Evolutionary conservation across 768 basidiomycete genomes (phyloP).

Genomic region (Termitomyces sp.): DNA sequence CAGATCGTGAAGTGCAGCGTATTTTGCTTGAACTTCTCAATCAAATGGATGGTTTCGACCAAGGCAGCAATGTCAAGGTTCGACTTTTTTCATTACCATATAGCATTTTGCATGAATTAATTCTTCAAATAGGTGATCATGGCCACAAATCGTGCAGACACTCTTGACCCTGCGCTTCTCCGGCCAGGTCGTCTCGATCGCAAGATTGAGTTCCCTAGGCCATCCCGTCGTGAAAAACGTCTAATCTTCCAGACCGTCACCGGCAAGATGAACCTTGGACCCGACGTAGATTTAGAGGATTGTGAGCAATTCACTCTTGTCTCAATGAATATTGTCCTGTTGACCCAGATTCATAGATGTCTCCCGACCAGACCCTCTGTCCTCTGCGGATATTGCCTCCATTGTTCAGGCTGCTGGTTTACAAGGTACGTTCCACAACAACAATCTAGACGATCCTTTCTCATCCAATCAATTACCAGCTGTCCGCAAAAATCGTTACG

Average conservation of each 20-base stretch:
- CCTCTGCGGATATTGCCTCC: constrained; percentile 91
- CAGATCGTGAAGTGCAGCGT: constrained; percentile 97
- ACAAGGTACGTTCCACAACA: constrained; percentile 56
- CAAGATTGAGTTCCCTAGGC: constrained; percentile 98
- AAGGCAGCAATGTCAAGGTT: constrained; percentile 97
- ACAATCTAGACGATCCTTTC: background rate
- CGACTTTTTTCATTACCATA: constrained; percentile 5
- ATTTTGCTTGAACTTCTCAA: constrained; percentile 94
- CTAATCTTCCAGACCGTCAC: constrained; percentile 98
- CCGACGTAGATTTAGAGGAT: constrained; percentile 97
- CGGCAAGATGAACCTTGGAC: constrained; percentile 94
- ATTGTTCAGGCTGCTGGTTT: constrained; percentile 97
- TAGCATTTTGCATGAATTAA: background rate
- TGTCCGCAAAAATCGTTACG: constrained; percentile 96
- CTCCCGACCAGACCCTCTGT: constrained; percentile 91
- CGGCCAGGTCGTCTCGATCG: constrained; percentile 96
- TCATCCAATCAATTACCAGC: constrained; percentile 38
- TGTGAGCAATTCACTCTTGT: constrained; percentile 49
- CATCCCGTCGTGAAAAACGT: constrained; percentile 90
- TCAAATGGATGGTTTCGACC: constrained; percentile 99
- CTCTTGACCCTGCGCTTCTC: constrained; percentile 93
- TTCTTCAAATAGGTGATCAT: constrained; percentile 79
- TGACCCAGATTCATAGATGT: constrained; percentile 55
- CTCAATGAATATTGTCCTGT: constrained; percentile 3
- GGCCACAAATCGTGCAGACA: constrained; percentile 99